A percentile compares a stretch with the other conserved stretches of the same genome.
These are phyloP conservation scores for Exophiala alcalophila DNA, from an alignment of 2,329 filamentous ascomycete species.

Conservation along the genomic window DNA sequence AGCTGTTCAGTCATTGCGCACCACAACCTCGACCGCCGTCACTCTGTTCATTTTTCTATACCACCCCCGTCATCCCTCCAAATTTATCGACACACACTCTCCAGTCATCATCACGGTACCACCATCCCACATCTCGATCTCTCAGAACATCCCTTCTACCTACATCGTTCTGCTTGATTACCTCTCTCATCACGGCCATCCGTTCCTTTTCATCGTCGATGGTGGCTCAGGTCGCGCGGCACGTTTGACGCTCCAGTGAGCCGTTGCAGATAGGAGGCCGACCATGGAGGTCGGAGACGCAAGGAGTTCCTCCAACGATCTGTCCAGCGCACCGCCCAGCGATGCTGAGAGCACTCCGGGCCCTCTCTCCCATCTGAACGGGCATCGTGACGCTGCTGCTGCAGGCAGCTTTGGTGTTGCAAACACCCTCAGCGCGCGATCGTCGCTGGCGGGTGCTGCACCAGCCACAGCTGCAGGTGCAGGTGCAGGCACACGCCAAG, in stretches of 20 bases:
- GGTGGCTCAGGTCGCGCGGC: constrained; percentile 1
- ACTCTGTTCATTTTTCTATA: constrained; percentile 3
- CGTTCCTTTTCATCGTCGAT: constrained; percentile 7
- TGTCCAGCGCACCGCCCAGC: constrained; percentile 30
- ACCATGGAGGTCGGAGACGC: constrained; percentile 26
- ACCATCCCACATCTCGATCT: constrained; percentile 1
- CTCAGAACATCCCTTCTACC: neutral
- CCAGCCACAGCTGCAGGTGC: constrained; percentile 29
- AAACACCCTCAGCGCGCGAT: constrained; percentile 18
- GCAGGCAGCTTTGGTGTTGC: constrained; percentile 20
- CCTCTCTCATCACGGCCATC: constrained; percentile 1
- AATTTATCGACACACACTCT: constrained; percentile 2
- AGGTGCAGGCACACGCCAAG: constrained; percentile 31
- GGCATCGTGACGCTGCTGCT: constrained; percentile 12
- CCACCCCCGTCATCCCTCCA: neutral
- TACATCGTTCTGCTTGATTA: constrained; percentile 5
- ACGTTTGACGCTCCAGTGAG: neutral
- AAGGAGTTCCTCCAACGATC: constrained; percentile 30
- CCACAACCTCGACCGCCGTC: neutral
- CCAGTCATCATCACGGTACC: neutral
- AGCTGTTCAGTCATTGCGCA: constrained; percentile 1
- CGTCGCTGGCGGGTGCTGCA: constrained; percentile 14
- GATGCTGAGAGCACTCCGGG: constrained; percentile 26
- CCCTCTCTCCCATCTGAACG: constrained; percentile 9
- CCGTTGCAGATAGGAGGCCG: constrained; percentile 1